These are phyloP conservation scores for Solanum pennellii DNA, from an alignment of 257 asterid species.

Conservation along the genomic window DNA sequence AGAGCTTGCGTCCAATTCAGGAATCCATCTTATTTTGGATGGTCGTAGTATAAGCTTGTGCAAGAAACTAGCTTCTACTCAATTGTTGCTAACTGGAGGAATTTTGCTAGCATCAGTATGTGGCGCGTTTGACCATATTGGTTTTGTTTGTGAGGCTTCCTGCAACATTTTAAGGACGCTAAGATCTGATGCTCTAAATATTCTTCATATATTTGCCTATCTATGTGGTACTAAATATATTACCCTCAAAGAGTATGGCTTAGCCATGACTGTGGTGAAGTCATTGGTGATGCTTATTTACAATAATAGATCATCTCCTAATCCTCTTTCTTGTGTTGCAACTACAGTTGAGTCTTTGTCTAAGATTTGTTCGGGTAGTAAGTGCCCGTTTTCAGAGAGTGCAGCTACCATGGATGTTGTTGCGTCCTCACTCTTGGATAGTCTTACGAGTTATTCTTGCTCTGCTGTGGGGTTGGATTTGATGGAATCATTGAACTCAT, in stretches of 20 bases:
- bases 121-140: slow-evolving; percentile 49
- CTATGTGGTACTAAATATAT: slow-evolving; percentile 54
- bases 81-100: slow-evolving; percentile 48
- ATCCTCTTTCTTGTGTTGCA: slow-evolving; percentile 6
- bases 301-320: slow-evolving; percentile 20
- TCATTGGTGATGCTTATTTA: slow-evolving; percentile 59
- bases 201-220: slow-evolving; percentile 70
- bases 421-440: slow-evolving; percentile 43
- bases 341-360: slow-evolving; percentile 15
- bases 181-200: slow-evolving; percentile 31
- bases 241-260: slow-evolving; percentile 32
- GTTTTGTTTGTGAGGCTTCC: slow-evolving; percentile 72
- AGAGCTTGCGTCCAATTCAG: slow-evolving; percentile 12
- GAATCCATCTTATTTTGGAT: slow-evolving; percentile 21
- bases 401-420: slow-evolving; percentile 41
- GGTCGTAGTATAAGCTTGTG: slow-evolving; percentile 27
- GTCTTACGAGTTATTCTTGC: slow-evolving; percentile 33
- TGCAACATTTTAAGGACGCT: slow-evolving; percentile 41
- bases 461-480: slow-evolving; percentile 21
- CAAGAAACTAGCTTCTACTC: slow-evolving; percentile 38
- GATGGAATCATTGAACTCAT: slow-evolving; percentile 3
- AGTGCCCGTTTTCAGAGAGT: slow-evolving; percentile 64
- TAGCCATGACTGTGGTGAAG: slow-evolving; percentile 55
- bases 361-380: slow-evolving; percentile 26
- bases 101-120: slow-evolving; percentile 64